phyloP scores from a whole-genome alignment of 495 filamentous ascomycete genomes.

The Durotheca rogersii region DNA sequence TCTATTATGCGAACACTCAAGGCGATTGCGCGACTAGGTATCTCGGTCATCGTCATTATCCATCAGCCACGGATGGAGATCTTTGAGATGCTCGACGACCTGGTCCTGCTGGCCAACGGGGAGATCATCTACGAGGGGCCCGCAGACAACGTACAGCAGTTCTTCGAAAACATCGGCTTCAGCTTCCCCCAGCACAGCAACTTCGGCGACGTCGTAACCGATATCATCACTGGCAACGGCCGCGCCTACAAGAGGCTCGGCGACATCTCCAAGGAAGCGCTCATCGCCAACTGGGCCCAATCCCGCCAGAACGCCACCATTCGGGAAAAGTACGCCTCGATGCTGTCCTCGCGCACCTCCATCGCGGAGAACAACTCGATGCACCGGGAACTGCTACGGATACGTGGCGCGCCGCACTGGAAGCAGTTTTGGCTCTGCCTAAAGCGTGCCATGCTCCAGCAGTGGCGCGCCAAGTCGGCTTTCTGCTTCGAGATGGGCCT shows the following conservation, averaged over 20 bases:
- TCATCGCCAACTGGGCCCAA: conserved; percentile 43
- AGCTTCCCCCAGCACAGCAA: conserved; percentile 45
- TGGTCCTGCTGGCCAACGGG: conserved; percentile 49
- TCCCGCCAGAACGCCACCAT: conserved; percentile 30
- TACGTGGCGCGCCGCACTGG: conserved; percentile 48
- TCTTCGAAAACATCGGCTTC: conserved; percentile 50
- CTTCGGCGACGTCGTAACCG: conserved; percentile 50
- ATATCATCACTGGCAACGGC: conserved; percentile 54
- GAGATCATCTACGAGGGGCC: conserved; percentile 46
- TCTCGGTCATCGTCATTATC: conserved; percentile 50
- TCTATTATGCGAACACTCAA: conserved; percentile 57
- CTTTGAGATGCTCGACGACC: conserved; percentile 49
- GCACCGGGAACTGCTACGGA: conserved; percentile 35
- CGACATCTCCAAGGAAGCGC: conserved; percentile 44
- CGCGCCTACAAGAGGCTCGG: conserved; percentile 45
- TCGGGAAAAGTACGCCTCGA: conserved; percentile 18
- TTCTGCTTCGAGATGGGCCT: conserved; percentile 56
- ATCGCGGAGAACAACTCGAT: conserved; percentile 28
- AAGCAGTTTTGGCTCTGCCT: conserved; percentile 53
- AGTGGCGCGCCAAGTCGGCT: conserved; percentile 48
- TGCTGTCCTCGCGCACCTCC: conserved; percentile 23
- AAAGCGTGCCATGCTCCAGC: conserved; percentile 52
- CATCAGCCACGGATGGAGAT: conserved; percentile 51
- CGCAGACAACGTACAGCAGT: conserved; percentile 37
- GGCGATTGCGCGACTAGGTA: conserved; percentile 47